These are phyloP conservation scores for Pythium insidiosum DNA, from an alignment of 352 stramenopile genomes.

Conservation along the genomic window DNA sequence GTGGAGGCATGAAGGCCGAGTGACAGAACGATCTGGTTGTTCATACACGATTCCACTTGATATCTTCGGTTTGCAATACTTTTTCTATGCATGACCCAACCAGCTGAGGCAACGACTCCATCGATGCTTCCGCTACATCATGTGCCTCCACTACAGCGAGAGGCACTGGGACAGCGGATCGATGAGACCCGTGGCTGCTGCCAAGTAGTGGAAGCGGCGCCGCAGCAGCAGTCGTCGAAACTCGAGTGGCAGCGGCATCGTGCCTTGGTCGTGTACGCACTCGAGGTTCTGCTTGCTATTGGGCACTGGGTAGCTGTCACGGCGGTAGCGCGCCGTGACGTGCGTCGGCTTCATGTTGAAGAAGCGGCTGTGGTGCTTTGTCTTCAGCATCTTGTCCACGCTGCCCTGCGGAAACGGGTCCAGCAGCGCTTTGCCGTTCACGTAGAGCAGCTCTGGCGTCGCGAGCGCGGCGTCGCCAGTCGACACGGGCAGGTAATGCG, in stretches of 20 bases:
- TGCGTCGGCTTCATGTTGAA: conserved; percentile 54
- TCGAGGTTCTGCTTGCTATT: conserved; percentile 13
- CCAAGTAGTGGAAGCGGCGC: conserved; percentile 18
- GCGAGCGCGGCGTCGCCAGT: conserved; percentile 7
- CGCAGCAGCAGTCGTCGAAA: conserved; percentile 18
- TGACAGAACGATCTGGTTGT: too few relatives aligned
- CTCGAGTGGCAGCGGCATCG: neutral
- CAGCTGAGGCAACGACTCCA: too few relatives aligned
- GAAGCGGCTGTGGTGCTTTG: conserved; percentile 25
- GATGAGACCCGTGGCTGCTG: conserved; percentile 10
- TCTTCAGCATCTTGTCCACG: conserved; percentile 13
- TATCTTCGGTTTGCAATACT: too few relatives aligned
- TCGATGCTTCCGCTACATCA: too few relatives aligned
- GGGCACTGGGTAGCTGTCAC: conserved; percentile 14
- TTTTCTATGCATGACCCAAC: too few relatives aligned
- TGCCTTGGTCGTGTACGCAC: conserved; percentile 15
- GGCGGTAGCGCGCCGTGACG: conserved; percentile 35
- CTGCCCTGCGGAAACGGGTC: conserved; percentile 34
- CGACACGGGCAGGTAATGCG: conserved; percentile 42
- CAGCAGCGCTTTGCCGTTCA: conserved; percentile 55
- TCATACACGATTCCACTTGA: too few relatives aligned
- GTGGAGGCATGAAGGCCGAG: too few relatives aligned
- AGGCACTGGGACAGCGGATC: conserved; percentile 9
- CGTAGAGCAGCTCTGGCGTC: conserved; percentile 34
- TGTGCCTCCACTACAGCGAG: too few relatives aligned